These are phyloP conservation scores for Oryza coarctata DNA, from an alignment of 176 grass and related monocot species.

Conservation along the genomic window DNA sequence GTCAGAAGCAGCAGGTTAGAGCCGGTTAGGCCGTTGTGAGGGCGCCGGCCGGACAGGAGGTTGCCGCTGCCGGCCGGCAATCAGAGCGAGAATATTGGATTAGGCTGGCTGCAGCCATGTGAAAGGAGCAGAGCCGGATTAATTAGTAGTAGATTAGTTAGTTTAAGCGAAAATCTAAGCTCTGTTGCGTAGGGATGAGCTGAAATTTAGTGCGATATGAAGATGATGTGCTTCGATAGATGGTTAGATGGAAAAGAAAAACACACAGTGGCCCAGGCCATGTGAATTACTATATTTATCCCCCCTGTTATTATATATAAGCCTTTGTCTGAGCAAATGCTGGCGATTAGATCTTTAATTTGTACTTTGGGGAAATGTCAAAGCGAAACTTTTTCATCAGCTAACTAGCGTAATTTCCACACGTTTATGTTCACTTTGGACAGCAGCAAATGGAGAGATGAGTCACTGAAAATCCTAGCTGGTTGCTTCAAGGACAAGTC, in stretches of 20 bases:
- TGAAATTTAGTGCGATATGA: constrained; percentile 1
- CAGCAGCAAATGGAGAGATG: background rate
- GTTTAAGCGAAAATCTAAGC: background rate
- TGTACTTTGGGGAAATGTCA: constrained; percentile 48
- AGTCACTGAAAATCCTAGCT: constrained; percentile 2
- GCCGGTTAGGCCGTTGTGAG: background rate
- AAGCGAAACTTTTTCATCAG: background rate
- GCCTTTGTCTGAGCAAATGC: background rate
- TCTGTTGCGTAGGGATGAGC: background rate
- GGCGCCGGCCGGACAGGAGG: background rate
- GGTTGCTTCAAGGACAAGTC: constrained; percentile 17
- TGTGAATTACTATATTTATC: constrained; percentile 1
- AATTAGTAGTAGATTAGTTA: background rate
- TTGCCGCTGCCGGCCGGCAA: constrained; percentile 25
- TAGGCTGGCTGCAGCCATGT: constrained; percentile 31
- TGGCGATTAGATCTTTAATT: constrained; percentile 33
- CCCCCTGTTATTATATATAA: background rate
- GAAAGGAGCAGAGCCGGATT: constrained; percentile 22
- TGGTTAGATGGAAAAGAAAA: constrained; percentile 32
- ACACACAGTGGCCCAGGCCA: background rate
- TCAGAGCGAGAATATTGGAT: background rate
- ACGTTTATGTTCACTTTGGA: background rate
- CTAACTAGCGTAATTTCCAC: background rate
- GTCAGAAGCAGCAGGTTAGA: background rate
- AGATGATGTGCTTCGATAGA: constrained; percentile 22